Evolutionary conservation across 352 stramenopile genomes (phyloP).

Genomic region (Globisporangium iwayamae): DNA sequence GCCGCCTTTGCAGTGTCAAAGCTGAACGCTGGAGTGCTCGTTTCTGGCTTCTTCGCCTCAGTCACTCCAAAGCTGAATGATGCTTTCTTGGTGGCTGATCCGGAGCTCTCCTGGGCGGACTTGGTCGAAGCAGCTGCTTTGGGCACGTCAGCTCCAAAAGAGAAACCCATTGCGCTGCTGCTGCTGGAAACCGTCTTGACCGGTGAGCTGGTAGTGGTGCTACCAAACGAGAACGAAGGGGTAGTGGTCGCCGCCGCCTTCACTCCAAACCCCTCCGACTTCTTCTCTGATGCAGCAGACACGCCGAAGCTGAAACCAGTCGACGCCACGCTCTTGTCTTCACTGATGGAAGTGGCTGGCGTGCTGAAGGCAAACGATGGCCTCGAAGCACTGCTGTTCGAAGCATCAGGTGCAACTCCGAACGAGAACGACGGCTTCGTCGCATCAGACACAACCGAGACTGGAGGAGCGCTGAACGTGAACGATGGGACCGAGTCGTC

Average conservation of each 20-base stretch:
- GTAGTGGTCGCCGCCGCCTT: conserved; percentile 3
- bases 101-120: conserved; percentile 4
- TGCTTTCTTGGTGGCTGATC: conserved; percentile 12
- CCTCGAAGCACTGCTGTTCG: conserved; percentile 5
- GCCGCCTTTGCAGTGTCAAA: conserved; percentile 15
- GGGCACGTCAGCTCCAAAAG: conserved; percentile 12
- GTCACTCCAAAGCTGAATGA: conserved; percentile 22
- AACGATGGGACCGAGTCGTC: conserved; percentile 36
- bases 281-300: conserved; percentile 4
- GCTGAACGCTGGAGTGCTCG: conserved; percentile 22
- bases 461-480: conserved; percentile 44
- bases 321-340: conserved; percentile 2
- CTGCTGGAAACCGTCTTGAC: neutral
- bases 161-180: conserved; percentile 1
- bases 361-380: conserved; percentile 25
- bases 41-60: conserved; percentile 17
- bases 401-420: conserved; percentile 4
- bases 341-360: neutral
- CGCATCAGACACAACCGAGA: conserved; percentile 12
- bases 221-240: conserved; percentile 21
- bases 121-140: conserved; percentile 1
- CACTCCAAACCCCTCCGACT: conserved; percentile 4
- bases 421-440: conserved; percentile 27
- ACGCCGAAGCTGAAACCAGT: conserved; percentile 34
- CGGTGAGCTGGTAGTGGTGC: neutral